Evolutionary conservation across 2,329 filamentous ascomycete genomes (phyloP).

Genomic region (Neofusicoccum sp.): DNA sequence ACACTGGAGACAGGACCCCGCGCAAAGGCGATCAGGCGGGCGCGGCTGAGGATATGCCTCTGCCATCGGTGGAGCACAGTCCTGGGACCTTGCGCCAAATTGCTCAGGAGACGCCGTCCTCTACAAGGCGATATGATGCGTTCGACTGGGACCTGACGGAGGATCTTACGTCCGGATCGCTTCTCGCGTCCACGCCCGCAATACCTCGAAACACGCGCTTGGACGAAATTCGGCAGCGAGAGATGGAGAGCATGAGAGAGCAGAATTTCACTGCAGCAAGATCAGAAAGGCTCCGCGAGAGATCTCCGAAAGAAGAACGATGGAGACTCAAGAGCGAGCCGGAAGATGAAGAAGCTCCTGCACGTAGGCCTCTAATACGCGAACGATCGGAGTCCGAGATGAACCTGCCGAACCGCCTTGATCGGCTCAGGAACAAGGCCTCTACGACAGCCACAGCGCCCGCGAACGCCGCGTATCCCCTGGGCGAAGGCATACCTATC

Average conservation of each 20-base stretch:
- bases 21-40: neutral
- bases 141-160: constrained; percentile 42
- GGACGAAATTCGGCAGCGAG: constrained; percentile 47
- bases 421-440: neutral
- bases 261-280: constrained; percentile 35
- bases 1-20: constrained; percentile 29
- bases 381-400: constrained; percentile 7
- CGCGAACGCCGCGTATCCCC: too few species aligned
- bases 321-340: neutral
- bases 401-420: neutral
- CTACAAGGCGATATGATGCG: constrained; percentile 23
- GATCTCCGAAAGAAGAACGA: constrained; percentile 32
- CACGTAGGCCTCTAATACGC: neutral
- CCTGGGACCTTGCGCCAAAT: constrained; percentile 43
- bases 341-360: neutral
- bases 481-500: too few species aligned
- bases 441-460: too few species aligned
- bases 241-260: constrained; percentile 40
- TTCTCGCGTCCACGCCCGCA: constrained; percentile 53
- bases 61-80: constrained; percentile 47
- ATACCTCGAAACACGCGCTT: constrained; percentile 44
- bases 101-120: constrained; percentile 31
- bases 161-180: constrained; percentile 49
- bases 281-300: constrained; percentile 34
- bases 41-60: constrained; percentile 38